Conservation (phyloP, 768 basidiomycete genomes). For the Russula foetens region DNA sequence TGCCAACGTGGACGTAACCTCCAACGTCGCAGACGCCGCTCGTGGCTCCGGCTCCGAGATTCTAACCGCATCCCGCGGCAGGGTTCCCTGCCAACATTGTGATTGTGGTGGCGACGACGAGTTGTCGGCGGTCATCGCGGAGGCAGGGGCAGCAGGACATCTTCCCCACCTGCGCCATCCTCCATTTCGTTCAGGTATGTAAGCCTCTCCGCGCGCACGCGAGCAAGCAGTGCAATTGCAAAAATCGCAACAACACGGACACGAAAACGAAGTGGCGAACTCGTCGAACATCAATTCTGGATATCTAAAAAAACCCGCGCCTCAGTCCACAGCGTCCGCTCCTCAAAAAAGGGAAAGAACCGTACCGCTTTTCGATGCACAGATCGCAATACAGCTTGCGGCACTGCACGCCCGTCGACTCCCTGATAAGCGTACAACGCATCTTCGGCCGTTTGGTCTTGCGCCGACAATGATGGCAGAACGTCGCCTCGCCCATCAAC, state of each 20-base stretch:
- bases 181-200: constrained; percentile 29
- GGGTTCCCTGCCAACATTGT: background rate
- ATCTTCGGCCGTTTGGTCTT: constrained; percentile 6
- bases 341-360: background rate
- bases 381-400: constrained; percentile 8
- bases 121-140: background rate
- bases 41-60: no score
- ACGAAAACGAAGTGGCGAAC: constrained; percentile 27
- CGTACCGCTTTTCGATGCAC: constrained; percentile 17
- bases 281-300: constrained; percentile 32
- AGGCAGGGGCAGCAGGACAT: background rate
- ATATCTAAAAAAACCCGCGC: constrained; percentile 26
- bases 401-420: background rate
- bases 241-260: constrained; percentile 37
- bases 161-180: constrained; percentile 15
- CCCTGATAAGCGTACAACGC: background rate
- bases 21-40: no score
- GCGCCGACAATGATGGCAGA: constrained; percentile 17
- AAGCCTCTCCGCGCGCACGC: constrained; percentile 38
- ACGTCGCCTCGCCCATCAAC: background rate
- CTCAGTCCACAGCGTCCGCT: background rate
- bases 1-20: no score
- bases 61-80: background rate
- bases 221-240: constrained; percentile 46
- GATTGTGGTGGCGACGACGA: background rate